Conservation (phyloP, 176 grass and related monocot species). For the Poa pratensis region DNA sequence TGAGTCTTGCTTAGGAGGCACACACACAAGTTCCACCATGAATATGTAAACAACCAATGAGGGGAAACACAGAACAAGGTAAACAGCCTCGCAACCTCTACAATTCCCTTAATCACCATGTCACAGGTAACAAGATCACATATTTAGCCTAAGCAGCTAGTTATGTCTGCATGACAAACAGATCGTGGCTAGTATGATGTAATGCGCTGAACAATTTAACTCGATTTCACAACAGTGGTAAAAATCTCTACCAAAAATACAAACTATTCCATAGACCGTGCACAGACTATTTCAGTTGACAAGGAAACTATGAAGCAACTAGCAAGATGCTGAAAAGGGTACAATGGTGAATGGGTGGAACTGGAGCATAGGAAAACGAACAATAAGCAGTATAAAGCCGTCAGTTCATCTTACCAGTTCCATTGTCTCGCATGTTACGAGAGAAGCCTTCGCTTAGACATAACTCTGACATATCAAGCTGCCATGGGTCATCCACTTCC, state of each 20-base stretch:
- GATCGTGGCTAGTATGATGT: conserved; percentile 9
- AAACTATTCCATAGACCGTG: not conserved
- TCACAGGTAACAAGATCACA: not conserved
- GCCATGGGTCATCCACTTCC: conserved; percentile 92
- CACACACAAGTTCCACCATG: not conserved
- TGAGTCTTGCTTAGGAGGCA: not conserved
- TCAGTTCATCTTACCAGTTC: conserved; percentile 51
- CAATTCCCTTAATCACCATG: conserved; percentile 3
- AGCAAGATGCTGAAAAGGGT: conserved; percentile 10
- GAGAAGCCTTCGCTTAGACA: conserved; percentile 71
- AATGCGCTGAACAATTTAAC: not conserved
- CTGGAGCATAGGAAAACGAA: conserved; percentile 26
- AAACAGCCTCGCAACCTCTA: conserved; percentile 13
- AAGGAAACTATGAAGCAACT: conserved; percentile 23
- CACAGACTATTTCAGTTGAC: conserved; percentile 7
- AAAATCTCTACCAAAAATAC: no score
- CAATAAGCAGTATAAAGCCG: conserved; percentile 9
- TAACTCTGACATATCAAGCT: conserved; percentile 95
- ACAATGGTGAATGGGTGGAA: not conserved
- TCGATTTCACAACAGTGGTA: not conserved
- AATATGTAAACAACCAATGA: not conserved
- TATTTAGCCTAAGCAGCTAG: not conserved
- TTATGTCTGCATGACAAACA: conserved; percentile 3
- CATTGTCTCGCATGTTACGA: conserved; percentile 67
- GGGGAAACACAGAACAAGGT: not conserved